Evolutionary conservation across 768 basidiomycete species (phyloP).

Genomic region (Trichaptum fuscoviolaceum): DNA sequence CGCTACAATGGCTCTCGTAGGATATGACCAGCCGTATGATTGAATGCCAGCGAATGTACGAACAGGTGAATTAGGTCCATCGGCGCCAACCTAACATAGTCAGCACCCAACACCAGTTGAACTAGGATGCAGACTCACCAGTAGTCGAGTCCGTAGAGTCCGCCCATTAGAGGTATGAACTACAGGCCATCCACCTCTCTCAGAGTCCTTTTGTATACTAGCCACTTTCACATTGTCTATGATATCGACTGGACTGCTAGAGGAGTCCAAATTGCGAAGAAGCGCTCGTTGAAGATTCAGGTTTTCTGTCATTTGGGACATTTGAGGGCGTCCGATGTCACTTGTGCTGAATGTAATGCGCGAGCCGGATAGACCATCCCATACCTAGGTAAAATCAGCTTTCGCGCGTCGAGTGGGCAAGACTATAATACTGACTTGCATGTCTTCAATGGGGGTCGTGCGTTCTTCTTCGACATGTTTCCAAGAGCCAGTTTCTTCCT

Average conservation of each 20-base stretch:
- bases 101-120: too few species aligned
- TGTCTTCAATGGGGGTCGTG: slow-evolving; percentile 71
- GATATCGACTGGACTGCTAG: slow-evolving; percentile 20
- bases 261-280: slow-evolving; percentile 50
- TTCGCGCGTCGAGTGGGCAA: neutral
- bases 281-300: slow-evolving; percentile 87
- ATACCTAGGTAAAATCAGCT: slow-evolving; percentile 48
- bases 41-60: slow-evolving; percentile 79
- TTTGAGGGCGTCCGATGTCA: slow-evolving; percentile 36
- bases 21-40: slow-evolving; percentile 89
- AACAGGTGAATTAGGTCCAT: slow-evolving; percentile 93
- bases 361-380: slow-evolving; percentile 87
- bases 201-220: slow-evolving; percentile 47
- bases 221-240: slow-evolving; percentile 72
- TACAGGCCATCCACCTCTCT: slow-evolving; percentile 69
- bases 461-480: slow-evolving; percentile 59
- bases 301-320: slow-evolving; percentile 90
- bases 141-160: slow-evolving; percentile 62
- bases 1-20: slow-evolving; percentile 85
- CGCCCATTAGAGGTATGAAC: slow-evolving; percentile 67
- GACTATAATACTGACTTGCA: slow-evolving; percentile 55
- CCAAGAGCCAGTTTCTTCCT: slow-evolving; percentile 82
- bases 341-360: slow-evolving; percentile 66
- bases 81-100: slow-evolving; percentile 74
- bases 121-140: slow-evolving; percentile 41